Evolutionary conservation across 106 monocot genomes (phyloP), one percentile per base, ranked within the genome.

Genomic region (Platanthera guangdongensis): DNA sequence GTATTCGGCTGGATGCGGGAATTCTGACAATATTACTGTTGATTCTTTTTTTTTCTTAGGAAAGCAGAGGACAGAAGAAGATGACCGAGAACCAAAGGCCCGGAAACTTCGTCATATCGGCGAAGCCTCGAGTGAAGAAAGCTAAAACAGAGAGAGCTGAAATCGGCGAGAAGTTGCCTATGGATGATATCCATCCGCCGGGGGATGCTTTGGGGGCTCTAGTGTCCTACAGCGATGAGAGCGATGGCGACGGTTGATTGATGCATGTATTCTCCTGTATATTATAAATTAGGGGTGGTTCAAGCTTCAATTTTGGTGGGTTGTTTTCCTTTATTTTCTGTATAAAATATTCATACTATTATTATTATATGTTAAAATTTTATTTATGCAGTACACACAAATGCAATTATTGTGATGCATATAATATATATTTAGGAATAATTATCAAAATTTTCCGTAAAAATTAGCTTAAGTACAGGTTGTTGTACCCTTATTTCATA

Each of bases 141-240:
- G 87, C 86, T 2, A 89, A 84, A 72, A 86, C 63, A 3, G 87
- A 79, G n/a, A 51, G 67, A 46, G 52, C 19, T 10, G 39, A 64
- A 22, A 51, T 8, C 51, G 80, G 32, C 47, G 60, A 72, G 10
- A 84, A 86, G 73, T 52, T 73, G 30, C 71, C 74, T 3, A 50
- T 52, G 47, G 77, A 79, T 69, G 78, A 50, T 25, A 25, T 25
- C 25, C 25, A 25, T 75, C 50, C 51, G 68, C 55, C 73, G 10
- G 68, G 49, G 22, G 77, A 18, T 2, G 51, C 77, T 4, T 9
- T 85, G 32, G 83, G 85, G 7, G 78, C 87, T 83, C 80, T 94
- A 82, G 94, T 92, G 19, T 84, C 91, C 30, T 94, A 94, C 52
- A 83, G 85, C 60, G 92, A 89, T 83, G 91, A 94, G 77, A 87